Conservation (phyloP, 1,139 yeast species). For the Zygosaccharomyces sapae region DNA sequence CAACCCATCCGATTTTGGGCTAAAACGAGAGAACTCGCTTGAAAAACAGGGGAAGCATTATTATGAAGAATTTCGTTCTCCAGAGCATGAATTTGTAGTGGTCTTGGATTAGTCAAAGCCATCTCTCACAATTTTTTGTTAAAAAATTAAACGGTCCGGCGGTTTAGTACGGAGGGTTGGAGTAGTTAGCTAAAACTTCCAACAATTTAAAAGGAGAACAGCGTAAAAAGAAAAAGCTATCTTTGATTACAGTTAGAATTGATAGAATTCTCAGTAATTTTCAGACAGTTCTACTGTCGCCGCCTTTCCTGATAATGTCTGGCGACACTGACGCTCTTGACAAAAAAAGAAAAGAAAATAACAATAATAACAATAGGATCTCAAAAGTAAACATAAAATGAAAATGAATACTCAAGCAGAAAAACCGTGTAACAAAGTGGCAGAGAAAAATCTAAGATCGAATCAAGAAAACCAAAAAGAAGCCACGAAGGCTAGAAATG, state of each 20-base stretch:
- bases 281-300: conserved; percentile 6
- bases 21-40: conserved; percentile 28
- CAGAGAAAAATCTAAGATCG: too few relatives aligned
- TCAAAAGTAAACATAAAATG: conserved; percentile 4
- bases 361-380: not conserved
- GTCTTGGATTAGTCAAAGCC: conserved; percentile 38
- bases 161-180: conserved; percentile 14
- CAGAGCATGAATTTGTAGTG: conserved; percentile 31
- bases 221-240: not conserved
- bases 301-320: conserved; percentile 2
- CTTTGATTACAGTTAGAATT: not conserved
- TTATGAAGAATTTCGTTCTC: conserved; percentile 34
- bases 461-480: conserved; percentile 5
- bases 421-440: too few relatives aligned
- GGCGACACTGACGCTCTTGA: conserved; percentile 6
- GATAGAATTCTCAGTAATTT: not conserved
- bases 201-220: conserved; percentile 5
- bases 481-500: not conserved
- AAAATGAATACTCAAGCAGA: not conserved
- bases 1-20: conserved; percentile 16
- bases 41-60: conserved; percentile 34
- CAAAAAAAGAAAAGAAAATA: too few relatives aligned
- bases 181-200: conserved; percentile 33
- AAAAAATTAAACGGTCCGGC: not conserved
- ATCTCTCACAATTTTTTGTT: too few relatives aligned